Evolutionary conservation across 2,329 filamentous ascomycete genomes (phyloP), one percentile per base, ranked within the genome.

Genomic region (Cylindrodendrum hubeiense): DNA sequence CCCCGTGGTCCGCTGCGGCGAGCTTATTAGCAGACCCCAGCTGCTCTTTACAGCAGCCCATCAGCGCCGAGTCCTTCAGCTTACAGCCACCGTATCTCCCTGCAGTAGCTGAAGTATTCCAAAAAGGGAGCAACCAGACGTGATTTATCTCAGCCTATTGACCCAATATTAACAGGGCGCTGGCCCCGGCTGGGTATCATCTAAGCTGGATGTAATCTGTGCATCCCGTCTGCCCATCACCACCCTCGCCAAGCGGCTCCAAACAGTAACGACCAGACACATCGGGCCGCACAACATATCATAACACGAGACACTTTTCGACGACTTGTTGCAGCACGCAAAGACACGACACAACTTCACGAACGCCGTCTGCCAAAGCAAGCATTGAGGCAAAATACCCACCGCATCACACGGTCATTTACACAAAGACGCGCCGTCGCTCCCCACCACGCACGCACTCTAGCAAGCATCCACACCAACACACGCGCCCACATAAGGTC

Each of bases 1-100:
- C 62, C 44, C 58, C 58, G 47, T 64, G 60, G 69, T 63, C 61
- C 62, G 60, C 61, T 71, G 44, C 55, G 59, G 64, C 51, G 60
- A 67, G 60, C 60, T 68, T 71, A 57, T 69, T 72, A 64, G 66
- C 65, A 73, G 59, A 51, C 49, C 54, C 33, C 49, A 50, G 56
- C 44, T 57, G 64, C 63, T 47, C 51, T 50, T 41, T 13, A 28
- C 17, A 43, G 33, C 17, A 17, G n/a, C 26, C 21, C 44, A 17
- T 33, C 41, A 44, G 44, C 15, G 22, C 50, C 43, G 52, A 57
- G 39, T 15, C 39, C 22, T 52, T n/a, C 28, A 22, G 39, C 46
- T 46, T 46, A 34, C 28, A 50, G 46, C n/a, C 43, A 30, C 22
- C 39, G 22, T 22, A 30, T 61, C 28, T 33, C 13, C 46, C 33